Base-by-base conservation (phyloP, 768 basidiomycete genomes). In the Leccinum variicolor region DNA sequence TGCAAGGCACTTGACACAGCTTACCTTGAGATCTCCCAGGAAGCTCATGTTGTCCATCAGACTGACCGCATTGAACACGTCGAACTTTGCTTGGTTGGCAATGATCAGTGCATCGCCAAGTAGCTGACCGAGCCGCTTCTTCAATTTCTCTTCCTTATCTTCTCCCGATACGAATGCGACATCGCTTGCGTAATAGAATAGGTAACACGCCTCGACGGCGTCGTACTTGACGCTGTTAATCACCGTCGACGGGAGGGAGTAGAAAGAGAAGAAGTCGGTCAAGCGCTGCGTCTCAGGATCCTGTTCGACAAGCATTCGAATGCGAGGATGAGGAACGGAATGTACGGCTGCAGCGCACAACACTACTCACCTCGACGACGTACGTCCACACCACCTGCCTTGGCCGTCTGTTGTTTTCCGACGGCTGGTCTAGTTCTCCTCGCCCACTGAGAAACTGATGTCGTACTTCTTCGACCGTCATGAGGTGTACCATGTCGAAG, bases 231-330 rank as follows among this genome's bases (percentile, higher is more conserved):
- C 60, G 63, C 84, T 85, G 53, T 84, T 81, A 69, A 98, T 92
- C 59, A 98, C 86, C 1, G 93, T 90, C 5, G 96, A 98, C 1
- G 97, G 96, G 23, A 99, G 84, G 14, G 91, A 91, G 73, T 97
- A 99, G 78, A 98, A 96, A 9, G 96, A 95, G 74, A 98, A 89
- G 68, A 95, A 90, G 74, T 99, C 97, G 2, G 96, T 98, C 65
- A 99, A 87, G 60, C 81, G 81, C 58, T 89, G 84, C 3, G 89
- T 89, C 57, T 82, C 74, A 2, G 91, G 89, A 72, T 98, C 83
- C 95, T 98, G 60, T 23, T 39, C 21, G 23, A 46, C 45, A 13
- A 26, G 4, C 50, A 50, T 56, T 29, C 43, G 19, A 46, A 43
- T 21, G 28, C 48, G 26, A 23, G n/a, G 52, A 34, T 53, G 53